Percentiles rank a stretch among this genome's conserved stretches.
Conservation (phyloP, 2,329 filamentous ascomycete species). For the Fusarium bulbicola region DNA sequence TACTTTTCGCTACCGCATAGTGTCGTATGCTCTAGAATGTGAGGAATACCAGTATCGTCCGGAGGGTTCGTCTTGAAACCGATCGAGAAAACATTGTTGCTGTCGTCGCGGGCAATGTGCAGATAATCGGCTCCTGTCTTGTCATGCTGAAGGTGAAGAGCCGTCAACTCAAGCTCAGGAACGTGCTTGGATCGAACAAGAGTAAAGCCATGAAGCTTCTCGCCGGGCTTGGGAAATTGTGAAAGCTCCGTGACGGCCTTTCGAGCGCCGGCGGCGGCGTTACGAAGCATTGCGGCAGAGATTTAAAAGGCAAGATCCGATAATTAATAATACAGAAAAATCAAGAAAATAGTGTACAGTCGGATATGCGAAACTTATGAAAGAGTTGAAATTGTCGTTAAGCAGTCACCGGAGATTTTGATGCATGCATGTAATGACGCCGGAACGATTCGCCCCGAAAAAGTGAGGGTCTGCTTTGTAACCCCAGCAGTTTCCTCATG, state of each 20-base stretch:
- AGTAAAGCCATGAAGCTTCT: conserved; percentile 93
- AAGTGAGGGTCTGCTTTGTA: conserved; percentile 30
- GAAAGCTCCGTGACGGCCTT: conserved; percentile 79
- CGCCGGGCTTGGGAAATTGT: conserved; percentile 79
- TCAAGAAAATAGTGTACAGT: conserved; percentile 27
- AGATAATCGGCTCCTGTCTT: conserved; percentile 96
- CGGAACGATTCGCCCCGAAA: conserved; percentile 31
- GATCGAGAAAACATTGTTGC: conserved; percentile 99
- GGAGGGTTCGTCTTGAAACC: conserved; percentile 99
- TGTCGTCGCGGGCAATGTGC: conserved; percentile 92
- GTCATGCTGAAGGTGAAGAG: conserved; percentile 89
- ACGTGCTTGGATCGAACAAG: conserved; percentile 89
- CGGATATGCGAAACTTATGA: conserved; percentile 3
- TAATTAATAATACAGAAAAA: conserved; percentile 34
- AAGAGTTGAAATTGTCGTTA: conserved; percentile 17
- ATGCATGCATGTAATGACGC: conserved; percentile 39
- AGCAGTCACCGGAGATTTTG: conserved; percentile 36
- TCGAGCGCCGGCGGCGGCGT: conserved; percentile 60
- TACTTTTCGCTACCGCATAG: conserved; percentile 95
- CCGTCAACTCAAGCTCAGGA: conserved; percentile 91
- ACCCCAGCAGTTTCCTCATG: conserved; percentile 16
- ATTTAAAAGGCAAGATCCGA: background rate
- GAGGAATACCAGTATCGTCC: conserved; percentile 93
- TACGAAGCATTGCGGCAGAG: conserved; percentile 58
- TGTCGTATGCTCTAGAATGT: conserved; percentile 97